Evolutionary conservation across 805 yeast species (phyloP).

Genomic region (Hanseniaspora meyeri): DNA sequence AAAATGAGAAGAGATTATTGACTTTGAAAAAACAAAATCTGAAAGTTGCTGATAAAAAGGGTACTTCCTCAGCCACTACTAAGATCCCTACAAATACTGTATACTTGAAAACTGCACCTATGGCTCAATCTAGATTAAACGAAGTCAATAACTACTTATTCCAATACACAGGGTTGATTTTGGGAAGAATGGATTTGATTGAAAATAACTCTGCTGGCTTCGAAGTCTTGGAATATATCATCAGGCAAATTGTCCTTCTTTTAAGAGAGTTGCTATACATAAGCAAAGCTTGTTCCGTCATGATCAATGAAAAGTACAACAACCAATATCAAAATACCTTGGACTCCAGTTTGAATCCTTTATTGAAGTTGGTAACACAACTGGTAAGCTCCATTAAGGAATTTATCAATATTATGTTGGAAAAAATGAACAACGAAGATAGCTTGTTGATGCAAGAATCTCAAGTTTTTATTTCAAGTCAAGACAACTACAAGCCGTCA

Average conservation of each 20-base stretch:
- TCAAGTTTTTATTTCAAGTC: constrained; percentile 35
- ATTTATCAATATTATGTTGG: constrained; percentile 41
- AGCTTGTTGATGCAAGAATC: constrained; percentile 13
- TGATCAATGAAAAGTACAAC: constrained; percentile 25
- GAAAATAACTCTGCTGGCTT: constrained; percentile 65
- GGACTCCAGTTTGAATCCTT: constrained; percentile 40
- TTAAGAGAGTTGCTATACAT: constrained; percentile 52
- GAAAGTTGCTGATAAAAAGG: constrained; percentile 6
- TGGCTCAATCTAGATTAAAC: constrained; percentile 47
- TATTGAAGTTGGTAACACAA: constrained; percentile 50
- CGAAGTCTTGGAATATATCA: constrained; percentile 49
- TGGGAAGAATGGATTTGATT: constrained; percentile 67
- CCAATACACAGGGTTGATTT: constrained; percentile 50
- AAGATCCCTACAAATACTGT: constrained; percentile 29
- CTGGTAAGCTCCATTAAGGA: constrained; percentile 52
- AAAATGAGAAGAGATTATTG: constrained; percentile 20
- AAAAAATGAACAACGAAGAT: constrained; percentile 29
- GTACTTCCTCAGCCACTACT: neutral
- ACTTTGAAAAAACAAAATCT: constrained; percentile 19
- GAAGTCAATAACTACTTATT: constrained; percentile 51
- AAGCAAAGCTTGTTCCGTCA: constrained; percentile 36
- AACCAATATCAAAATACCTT: constrained; percentile 23
- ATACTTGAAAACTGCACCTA: constrained; percentile 43
- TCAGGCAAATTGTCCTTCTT: constrained; percentile 55
- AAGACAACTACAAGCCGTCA: constrained; percentile 25